phyloP scores from a whole-genome alignment of 306 rosid species.

The Pyrus bretschneideri region DNA sequence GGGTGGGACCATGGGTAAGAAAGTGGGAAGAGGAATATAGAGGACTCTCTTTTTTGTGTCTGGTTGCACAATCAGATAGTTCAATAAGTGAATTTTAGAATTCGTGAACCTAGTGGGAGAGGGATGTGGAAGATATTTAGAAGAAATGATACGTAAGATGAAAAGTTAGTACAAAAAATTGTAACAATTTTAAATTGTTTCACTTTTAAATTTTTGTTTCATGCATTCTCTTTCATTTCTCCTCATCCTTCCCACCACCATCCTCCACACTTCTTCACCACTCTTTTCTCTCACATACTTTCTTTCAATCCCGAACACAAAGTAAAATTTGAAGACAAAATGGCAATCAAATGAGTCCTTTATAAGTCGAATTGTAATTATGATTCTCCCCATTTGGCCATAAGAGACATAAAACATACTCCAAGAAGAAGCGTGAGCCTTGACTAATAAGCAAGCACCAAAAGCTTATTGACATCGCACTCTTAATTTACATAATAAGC shows the following conservation, averaged over 20 bases:
- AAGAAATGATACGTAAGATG: no score
- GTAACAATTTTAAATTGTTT: no score
- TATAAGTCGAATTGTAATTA: neutral
- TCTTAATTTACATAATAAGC: no score
- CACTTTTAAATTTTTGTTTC: neutral
- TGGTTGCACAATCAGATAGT: neutral
- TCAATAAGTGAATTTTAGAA: neutral
- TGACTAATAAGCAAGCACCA: no score
- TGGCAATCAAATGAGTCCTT: no score
- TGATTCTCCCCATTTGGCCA: slow-evolving; percentile 32
- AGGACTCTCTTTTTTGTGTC: neutral
- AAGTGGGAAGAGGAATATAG: neutral
- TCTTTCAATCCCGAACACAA: neutral
- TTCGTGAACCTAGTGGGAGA: neutral
- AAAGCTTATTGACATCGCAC: no score
- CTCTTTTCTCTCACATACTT: neutral
- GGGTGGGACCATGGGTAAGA: no score
- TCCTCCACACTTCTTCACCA: neutral
- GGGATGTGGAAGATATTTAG: neutral
- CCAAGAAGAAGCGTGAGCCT: slow-evolving; percentile 40
- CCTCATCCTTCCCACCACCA: neutral
- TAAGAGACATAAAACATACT: slow-evolving; percentile 41
- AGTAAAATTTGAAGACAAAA: neutral
- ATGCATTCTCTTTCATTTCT: neutral
- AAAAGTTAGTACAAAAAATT: no score